Evolutionary conservation across 257 asterid genomes (phyloP).

Genomic region (Nicotiana obtusifolia): DNA sequence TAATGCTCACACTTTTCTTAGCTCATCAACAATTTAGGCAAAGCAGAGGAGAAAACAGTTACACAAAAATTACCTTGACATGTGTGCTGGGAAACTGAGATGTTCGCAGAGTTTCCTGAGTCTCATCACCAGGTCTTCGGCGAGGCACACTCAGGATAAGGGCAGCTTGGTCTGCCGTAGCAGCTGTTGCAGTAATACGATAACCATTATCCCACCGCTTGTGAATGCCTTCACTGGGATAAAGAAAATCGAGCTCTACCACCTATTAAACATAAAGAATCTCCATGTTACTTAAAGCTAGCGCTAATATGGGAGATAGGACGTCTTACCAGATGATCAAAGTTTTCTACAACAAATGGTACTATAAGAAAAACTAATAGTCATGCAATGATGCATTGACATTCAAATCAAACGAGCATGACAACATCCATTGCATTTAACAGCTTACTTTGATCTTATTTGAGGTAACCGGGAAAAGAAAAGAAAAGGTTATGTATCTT

Average conservation of each 20-base stretch:
- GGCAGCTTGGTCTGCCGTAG: constrained; percentile 44
- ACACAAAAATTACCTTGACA: constrained; percentile 25
- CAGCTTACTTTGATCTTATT: background rate
- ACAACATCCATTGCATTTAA: background rate
- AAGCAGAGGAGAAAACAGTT: background rate
- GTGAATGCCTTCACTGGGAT: constrained; percentile 49
- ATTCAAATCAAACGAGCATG: background rate
- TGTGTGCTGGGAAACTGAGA: constrained; percentile 40
- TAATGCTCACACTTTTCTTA: background rate
- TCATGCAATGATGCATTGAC: background rate
- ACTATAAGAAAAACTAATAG: background rate
- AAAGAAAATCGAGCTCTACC: constrained; percentile 44
- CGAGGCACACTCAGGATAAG: constrained; percentile 43
- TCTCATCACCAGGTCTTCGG: constrained; percentile 31
- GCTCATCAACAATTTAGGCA: background rate
- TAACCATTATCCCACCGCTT: constrained; percentile 44
- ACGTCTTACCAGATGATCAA: background rate
- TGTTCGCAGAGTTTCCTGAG: constrained; percentile 44
- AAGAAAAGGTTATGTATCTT: background rate
- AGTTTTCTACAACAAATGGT: background rate
- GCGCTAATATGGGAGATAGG: background rate
- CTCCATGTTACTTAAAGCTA: background rate
- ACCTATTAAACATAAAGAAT: constrained; percentile 24
- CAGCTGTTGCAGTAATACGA: constrained; percentile 41
- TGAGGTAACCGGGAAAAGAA: background rate